A percentile compares a stretch with the other conserved stretches of the same genome.
Conservation (phyloP, 352 stramenopile genomes). For the Phytopythium sindhum region DNA sequence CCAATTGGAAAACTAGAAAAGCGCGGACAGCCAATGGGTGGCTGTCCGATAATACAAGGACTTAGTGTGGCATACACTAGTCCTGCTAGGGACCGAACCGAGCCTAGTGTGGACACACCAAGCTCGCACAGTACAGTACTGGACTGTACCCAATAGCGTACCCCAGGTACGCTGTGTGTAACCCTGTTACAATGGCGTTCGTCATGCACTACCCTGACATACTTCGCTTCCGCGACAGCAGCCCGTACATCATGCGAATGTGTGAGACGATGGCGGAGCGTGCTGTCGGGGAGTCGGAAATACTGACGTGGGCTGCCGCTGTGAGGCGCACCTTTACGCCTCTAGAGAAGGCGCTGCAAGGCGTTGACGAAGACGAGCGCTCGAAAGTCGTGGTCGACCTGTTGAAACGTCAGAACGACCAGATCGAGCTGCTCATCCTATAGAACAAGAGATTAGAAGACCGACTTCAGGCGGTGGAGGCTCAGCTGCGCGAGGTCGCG, state of each 20-base stretch:
- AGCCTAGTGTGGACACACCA: too few relatives aligned
- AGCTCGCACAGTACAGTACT: too few relatives aligned
- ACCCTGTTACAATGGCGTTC: too few relatives aligned
- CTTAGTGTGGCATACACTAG: too few relatives aligned
- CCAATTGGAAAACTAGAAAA: too few relatives aligned
- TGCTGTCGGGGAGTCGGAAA: neutral
- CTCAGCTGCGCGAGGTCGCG: neutral
- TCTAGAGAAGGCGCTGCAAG: neutral
- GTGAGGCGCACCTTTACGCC: conserved; percentile 1
- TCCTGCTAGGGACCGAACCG: too few relatives aligned
- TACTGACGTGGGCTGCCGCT: conserved; percentile 1
- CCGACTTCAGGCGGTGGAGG: neutral
- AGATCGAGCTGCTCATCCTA: conserved; percentile 9
- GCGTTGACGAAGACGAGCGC: neutral
- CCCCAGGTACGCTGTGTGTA: too few relatives aligned
- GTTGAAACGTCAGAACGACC: conserved; percentile 7
- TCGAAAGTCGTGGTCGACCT: neutral
- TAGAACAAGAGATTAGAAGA: conserved; percentile 14
- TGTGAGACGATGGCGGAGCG: neutral
- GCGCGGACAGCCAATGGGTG: too few relatives aligned
- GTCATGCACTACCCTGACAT: conserved; percentile 13
- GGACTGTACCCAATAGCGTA: too few relatives aligned
- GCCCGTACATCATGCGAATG: conserved; percentile 6
- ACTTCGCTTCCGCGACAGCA: neutral
- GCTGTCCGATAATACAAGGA: too few relatives aligned